Percentiles rank a stretch among this genome's conserved stretches.
Evolutionary conservation across 73 alveolate species (phyloP).

Genomic region (Tetrahymena borealis): DNA sequence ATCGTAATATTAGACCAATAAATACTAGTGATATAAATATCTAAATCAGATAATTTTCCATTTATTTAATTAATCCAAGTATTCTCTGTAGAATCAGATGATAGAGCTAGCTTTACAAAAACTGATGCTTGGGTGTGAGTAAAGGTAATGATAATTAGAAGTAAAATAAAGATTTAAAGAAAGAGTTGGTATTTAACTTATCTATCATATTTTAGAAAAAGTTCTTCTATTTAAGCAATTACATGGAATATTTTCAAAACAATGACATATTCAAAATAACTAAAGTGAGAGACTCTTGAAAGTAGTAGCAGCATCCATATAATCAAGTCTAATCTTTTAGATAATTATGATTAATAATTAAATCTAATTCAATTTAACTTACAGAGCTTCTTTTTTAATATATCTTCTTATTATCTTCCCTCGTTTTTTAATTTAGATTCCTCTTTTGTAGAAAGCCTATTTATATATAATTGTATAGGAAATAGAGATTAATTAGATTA

Average conservation of each 20-base stretch:
- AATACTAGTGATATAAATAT: conserved; percentile 49
- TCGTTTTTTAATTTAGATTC: background rate
- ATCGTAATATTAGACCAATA: conserved; percentile 81
- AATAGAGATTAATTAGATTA: background rate
- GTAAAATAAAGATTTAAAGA: background rate
- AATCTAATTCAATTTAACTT: background rate
- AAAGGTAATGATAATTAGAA: background rate
- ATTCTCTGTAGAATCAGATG: background rate
- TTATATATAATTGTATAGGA: background rate
- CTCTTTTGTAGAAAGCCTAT: background rate
- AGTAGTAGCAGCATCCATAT: background rate
- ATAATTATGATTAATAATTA: background rate
- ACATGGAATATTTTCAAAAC: background rate
- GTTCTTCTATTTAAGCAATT: background rate
- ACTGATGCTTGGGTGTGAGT: background rate
- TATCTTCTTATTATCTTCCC: background rate
- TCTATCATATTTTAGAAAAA: background rate
- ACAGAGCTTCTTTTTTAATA: background rate
- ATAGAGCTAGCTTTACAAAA: background rate
- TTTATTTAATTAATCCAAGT: background rate
- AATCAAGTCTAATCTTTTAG: background rate
- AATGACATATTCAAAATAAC: background rate
- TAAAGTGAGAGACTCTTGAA: background rate
- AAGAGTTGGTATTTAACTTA: background rate
- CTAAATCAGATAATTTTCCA: background rate